Evolutionary conservation across 2,329 filamentous ascomycete genomes (phyloP).

Genomic region (Arthrobotrys sinensis): DNA sequence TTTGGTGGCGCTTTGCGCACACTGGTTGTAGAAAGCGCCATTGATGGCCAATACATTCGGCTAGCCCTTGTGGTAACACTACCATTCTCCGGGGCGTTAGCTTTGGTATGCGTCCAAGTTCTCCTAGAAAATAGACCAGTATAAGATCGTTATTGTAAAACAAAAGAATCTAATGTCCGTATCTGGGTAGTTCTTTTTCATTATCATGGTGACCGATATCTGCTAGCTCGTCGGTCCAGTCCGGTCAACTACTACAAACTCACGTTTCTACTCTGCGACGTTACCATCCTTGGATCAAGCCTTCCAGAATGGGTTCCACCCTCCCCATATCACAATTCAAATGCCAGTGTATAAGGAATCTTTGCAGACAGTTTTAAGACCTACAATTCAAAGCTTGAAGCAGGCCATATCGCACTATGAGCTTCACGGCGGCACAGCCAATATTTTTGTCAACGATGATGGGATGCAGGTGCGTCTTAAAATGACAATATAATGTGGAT

Average conservation of each 20-base stretch:
- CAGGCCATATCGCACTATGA: slow-evolving; percentile 75
- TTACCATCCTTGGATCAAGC: slow-evolving; percentile 22
- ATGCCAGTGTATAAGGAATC: slow-evolving; percentile 72
- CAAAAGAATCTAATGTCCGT: neutral
- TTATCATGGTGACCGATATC: slow-evolving; percentile 28
- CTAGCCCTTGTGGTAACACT: slow-evolving; percentile 23
- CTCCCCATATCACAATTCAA: slow-evolving; percentile 70
- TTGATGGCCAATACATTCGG: slow-evolving; percentile 19
- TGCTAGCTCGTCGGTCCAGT: slow-evolving; percentile 33
- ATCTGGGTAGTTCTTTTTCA: slow-evolving; percentile 34
- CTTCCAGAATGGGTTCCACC: slow-evolving; percentile 6
- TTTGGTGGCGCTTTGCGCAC: slow-evolving; percentile 31
- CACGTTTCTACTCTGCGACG: slow-evolving; percentile 33
- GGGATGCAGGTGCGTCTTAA: slow-evolving; percentile 75
- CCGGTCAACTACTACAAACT: slow-evolving; percentile 25
- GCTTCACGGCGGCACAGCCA: slow-evolving; percentile 76
- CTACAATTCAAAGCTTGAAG: slow-evolving; percentile 73
- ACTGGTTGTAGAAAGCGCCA: slow-evolving; percentile 20
- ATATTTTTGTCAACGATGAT: slow-evolving; percentile 79
- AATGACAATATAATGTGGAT: too few relatives aligned
- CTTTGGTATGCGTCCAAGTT: slow-evolving; percentile 2
- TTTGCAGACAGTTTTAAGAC: slow-evolving; percentile 71
- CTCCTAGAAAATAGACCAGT: neutral
- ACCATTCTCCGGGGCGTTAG: slow-evolving; percentile 18
- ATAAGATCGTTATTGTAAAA: neutral